Conservation (phyloP, 352 stramenopile species). For the Elongisporangium undulatum region DNA sequence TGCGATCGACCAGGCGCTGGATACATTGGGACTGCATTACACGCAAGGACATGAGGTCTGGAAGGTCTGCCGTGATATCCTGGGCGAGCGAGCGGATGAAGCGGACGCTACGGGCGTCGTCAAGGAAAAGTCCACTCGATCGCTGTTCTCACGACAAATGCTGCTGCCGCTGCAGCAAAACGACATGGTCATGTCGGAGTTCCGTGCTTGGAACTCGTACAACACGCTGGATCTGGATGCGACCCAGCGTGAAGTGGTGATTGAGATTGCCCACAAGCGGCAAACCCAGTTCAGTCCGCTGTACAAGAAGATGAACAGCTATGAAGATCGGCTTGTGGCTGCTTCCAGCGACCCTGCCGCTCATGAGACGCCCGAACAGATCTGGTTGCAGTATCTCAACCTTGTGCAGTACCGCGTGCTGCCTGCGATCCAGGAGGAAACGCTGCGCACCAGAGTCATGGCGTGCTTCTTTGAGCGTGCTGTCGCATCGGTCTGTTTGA, state of each 20-base stretch:
- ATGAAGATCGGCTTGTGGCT: slow-evolving; percentile 25
- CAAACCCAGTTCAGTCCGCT: slow-evolving; percentile 41
- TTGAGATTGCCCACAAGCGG: slow-evolving; percentile 22
- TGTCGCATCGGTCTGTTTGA: slow-evolving; percentile 49
- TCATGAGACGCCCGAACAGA: slow-evolving; percentile 14
- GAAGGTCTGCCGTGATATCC: slow-evolving; percentile 44
- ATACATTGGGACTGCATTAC: slow-evolving; percentile 44
- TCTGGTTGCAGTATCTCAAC: slow-evolving; percentile 64
- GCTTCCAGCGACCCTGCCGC: slow-evolving; percentile 10
- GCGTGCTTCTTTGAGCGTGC: slow-evolving; percentile 55
- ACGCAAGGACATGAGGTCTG: slow-evolving; percentile 58
- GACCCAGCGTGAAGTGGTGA: slow-evolving; percentile 4
- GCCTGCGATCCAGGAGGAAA: slow-evolving; percentile 11
- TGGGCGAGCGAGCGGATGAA: slow-evolving; percentile 25
- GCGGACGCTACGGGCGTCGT: slow-evolving; percentile 4
- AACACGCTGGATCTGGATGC: slow-evolving; percentile 31
- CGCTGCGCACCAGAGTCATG: slow-evolving; percentile 18
- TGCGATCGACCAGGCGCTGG: slow-evolving; percentile 24
- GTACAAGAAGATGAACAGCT: slow-evolving; percentile 62
- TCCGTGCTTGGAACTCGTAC: slow-evolving; percentile 66
- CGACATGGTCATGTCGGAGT: slow-evolving; percentile 71
- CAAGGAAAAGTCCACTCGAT: slow-evolving; percentile 37
- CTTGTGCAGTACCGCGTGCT: slow-evolving; percentile 49
- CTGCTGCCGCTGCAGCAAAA: slow-evolving; percentile 62
- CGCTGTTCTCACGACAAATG: slow-evolving; percentile 53